Base-by-base conservation (phyloP, 768 basidiomycete genomes). In the Amanita polypyramis region DNA sequence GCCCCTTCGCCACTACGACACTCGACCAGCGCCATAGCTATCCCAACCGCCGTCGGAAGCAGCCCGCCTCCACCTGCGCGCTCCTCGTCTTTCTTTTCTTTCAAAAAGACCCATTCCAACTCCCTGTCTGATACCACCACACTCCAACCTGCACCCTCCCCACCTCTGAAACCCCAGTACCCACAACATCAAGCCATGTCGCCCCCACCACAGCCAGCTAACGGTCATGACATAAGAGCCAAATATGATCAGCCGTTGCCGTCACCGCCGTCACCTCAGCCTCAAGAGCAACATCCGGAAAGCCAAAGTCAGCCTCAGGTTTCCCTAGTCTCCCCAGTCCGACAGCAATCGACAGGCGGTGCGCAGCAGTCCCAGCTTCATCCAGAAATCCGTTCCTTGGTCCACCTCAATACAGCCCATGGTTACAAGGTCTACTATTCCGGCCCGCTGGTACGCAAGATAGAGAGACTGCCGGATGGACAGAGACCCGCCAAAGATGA, bases 361-460 rank as follows among this genome's bases (percentile, higher is more conserved):
- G 25, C 43, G 3, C 25, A 27, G 7, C 25, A 27, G 7, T 36
- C 70, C 1, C 73, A 73, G 11, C 66, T 89, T 14, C 88, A 91
- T 61, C 81, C 85, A 6, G 88, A 91, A 65, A 89, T 91, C 45
- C 78, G 82, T 39, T 88, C 85, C 2, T 76, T 88, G 46, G 82
- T 91, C 23, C 75, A 76, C 47, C 70, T 91, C 43, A 84, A 80
- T 19, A 66, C 79, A 35, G 79, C 84, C 10, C 89, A 91, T 58
- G 78, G 82, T 0, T 85, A 82, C 68, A 92, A 92, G 59, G 73
- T 92, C 5, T 92, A 92, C 64, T 89, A 82, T 65, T 90, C 87
- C 4, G 89, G 89, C 8, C 86, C 85, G 11, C 77, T 94, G 15
- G 69, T 88, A 12, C 81, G 85, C 44, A 73, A 76, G 23, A 70